Base-by-base conservation (phyloP, 2,329 filamentous ascomycete species). In the Phoma sp. region DNA sequence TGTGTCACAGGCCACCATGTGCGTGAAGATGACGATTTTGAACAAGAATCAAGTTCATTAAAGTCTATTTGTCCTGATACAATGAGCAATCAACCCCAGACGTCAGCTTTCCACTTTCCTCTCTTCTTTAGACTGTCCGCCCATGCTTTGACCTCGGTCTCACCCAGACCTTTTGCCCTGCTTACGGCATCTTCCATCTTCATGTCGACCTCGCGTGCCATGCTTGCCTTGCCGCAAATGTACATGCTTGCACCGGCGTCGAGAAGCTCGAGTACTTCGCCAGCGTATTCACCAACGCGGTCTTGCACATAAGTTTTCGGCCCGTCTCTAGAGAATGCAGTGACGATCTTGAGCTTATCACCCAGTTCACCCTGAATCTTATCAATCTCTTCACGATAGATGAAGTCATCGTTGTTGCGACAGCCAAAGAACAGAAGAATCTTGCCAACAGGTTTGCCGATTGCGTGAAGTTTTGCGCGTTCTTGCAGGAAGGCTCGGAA, bases 31-130 rank as follows among this genome's bases (percentile, higher is more conserved):
- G 38, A 43, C 25, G 43, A 38, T 32, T 12, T 38, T 24, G n/a
- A 25, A 24, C 8, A 12, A 7, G 25, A 24, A 33, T 38, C 8
- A 44, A 27, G 15, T 43, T 37, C 29, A 32, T 43, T 43, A 22
- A 29, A 48, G 10, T 35, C 38, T 50, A 43, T 61, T 51, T 46
- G 12, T 39, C 10, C 17, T 46, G 4, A 29, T 7, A 44, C 10
- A n/a, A 41, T 31, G n/a, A 43, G 41, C 36, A 43, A 17, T 55
- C 47, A 80, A 21, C 78, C 78, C 81, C 81, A 84, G 38, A 84
- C 81, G 74, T 84, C 81, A 61, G 83, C 80, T 61, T 78, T 77
- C 80, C 81, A 84, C 64, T 81, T 82, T n/a, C 76, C 77, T 25
- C 74, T 74, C 62, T 76, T 80, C 75, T 81, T 83, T 35, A 81